Conservation (phyloP, 176 grass and related monocot genomes). For the Stipa capillata region DNA sequence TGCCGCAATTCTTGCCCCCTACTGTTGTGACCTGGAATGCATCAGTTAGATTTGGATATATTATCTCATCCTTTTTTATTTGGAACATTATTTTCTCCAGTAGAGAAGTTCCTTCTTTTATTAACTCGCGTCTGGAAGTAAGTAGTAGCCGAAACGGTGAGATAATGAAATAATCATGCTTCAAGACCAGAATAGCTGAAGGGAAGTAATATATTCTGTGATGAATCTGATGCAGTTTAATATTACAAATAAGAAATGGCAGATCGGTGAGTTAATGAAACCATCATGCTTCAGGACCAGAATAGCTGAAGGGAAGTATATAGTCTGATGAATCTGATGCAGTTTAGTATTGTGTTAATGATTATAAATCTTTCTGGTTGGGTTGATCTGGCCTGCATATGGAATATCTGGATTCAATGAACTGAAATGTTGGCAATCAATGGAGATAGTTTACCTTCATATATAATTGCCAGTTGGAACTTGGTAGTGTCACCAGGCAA, state of each 20-base stretch:
- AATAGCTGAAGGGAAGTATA: neutral
- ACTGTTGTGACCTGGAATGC: slow-evolving; percentile 20
- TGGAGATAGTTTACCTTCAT: neutral
- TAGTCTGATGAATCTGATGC: neutral
- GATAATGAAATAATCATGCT: neutral
- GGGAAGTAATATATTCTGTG: neutral
- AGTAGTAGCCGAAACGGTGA: neutral
- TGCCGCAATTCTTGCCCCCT: neutral
- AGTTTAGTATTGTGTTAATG: neutral
- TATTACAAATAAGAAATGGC: no score
- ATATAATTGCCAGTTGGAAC: neutral
- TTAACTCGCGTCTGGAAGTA: neutral
- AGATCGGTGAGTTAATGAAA: neutral
- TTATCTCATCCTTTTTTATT: neutral
- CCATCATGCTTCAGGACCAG: neutral
- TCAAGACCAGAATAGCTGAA: neutral
- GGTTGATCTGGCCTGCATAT: slow-evolving; percentile 7
- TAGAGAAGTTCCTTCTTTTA: neutral
- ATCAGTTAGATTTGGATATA: neutral
- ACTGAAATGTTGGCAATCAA: slow-evolving; percentile 2
- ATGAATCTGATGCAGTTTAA: neutral
- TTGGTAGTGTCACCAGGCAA: neutral
- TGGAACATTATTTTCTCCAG: neutral
- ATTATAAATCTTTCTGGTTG: neutral
- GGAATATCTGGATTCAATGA: neutral